phyloP scores from a whole-genome alignment of 768 basidiomycete genomes.

The Agaricus subrufescens region DNA sequence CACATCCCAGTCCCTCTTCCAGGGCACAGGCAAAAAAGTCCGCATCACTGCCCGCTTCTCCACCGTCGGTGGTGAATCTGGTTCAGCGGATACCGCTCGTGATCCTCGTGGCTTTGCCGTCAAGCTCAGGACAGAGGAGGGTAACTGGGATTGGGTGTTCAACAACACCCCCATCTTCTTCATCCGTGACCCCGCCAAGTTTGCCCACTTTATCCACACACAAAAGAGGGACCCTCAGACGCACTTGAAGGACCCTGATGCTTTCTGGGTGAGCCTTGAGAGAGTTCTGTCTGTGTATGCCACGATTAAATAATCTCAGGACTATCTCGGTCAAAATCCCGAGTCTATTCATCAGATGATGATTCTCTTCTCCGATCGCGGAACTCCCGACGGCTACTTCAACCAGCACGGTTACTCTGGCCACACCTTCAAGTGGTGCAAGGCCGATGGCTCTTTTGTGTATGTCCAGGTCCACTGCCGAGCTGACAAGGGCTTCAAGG shows the following conservation, averaged over 20 bases:
- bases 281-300: not conserved
- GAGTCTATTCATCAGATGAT: constrained; percentile 87
- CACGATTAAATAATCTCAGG: constrained; percentile 35
- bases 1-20: constrained; percentile 67
- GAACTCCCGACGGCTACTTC: constrained; percentile 88
- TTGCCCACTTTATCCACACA: constrained; percentile 93
- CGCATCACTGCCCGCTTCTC: constrained; percentile 84
- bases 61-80: constrained; percentile 86
- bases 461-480: constrained; percentile 87
- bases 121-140: constrained; percentile 86
- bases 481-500: constrained; percentile 80
- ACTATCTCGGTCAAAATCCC: constrained; percentile 84
- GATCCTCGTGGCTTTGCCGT: constrained; percentile 92
- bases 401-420: constrained; percentile 91
- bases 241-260: constrained; percentile 82
- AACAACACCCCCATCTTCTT: constrained; percentile 93
- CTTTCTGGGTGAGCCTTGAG: constrained; percentile 64
- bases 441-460: constrained; percentile 76
- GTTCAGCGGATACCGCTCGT: constrained; percentile 88
- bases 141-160: constrained; percentile 90
- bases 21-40: constrained; percentile 61
- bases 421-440: constrained; percentile 87
- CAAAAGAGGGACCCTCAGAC: constrained; percentile 91
- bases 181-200: constrained; percentile 82
- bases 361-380: constrained; percentile 93